Percentiles rank a stretch among this genome's conserved stretches.
Conservation (phyloP, 2,329 filamentous ascomycete species). For the Leptodontidium sp. region DNA sequence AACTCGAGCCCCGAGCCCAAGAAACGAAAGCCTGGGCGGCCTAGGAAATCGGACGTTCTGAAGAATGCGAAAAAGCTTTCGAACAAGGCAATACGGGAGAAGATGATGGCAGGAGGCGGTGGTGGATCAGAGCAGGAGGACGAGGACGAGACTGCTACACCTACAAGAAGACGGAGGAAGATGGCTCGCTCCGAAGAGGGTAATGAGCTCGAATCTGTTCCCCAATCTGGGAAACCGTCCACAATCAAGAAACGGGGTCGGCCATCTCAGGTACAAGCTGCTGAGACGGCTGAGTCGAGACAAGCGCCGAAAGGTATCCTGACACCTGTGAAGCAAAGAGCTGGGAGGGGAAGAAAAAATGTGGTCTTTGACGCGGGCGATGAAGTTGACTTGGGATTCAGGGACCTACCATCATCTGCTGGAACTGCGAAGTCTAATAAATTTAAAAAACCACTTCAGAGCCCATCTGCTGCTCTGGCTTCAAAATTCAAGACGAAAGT, state of each 20-base stretch:
- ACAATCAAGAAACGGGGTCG: conserved; percentile 30
- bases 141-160: conserved; percentile 17
- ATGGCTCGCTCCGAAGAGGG: background rate
- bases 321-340: conserved; percentile 56
- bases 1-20: conserved; percentile 6
- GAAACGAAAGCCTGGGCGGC: conserved; percentile 30
- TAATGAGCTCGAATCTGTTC: background rate
- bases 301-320: conserved; percentile 60
- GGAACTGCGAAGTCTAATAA: conserved; percentile 27
- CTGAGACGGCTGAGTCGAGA: background rate
- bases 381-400: conserved; percentile 57
- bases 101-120: conserved; percentile 24
- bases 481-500: conserved; percentile 25
- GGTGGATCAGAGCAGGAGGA: conserved; percentile 20
- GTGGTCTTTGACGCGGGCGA: conserved; percentile 60
- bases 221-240: conserved; percentile 6
- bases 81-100: conserved; percentile 33
- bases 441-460: conserved; percentile 23
- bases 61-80: conserved; percentile 35
- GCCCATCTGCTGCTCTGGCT: background rate
- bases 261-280: conserved; percentile 23
- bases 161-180: conserved; percentile 15
- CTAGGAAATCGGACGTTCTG: conserved; percentile 36
- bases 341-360: conserved; percentile 56
- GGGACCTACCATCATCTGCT: conserved; percentile 53